phyloP scores from a whole-genome alignment of 495 filamentous ascomycete species.

The Aspergillus diversus region DNA sequence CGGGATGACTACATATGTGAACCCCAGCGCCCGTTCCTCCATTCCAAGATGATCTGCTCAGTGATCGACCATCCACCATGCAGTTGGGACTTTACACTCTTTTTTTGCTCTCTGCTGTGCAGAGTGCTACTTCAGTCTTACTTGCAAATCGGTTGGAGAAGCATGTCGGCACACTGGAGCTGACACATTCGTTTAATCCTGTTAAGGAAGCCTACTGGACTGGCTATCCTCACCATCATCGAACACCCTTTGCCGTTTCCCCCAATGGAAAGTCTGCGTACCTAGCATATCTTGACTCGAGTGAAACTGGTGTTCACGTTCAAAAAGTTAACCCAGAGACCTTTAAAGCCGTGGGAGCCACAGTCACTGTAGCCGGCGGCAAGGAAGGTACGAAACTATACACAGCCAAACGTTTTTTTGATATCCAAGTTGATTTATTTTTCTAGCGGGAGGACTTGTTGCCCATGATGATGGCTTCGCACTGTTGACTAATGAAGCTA shows the following conservation, averaged over 20 bases:
- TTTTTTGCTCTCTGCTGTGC: slow-evolving; percentile 37
- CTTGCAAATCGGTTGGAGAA: slow-evolving; percentile 39
- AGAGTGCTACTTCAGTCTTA: slow-evolving; percentile 31
- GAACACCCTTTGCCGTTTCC: slow-evolving; percentile 56
- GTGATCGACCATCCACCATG: slow-evolving; percentile 29
- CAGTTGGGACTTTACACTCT: slow-evolving; percentile 29
- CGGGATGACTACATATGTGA: neutral
- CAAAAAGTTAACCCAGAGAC: slow-evolving; percentile 49
- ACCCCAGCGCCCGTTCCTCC: neutral
- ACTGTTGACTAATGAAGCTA: slow-evolving; percentile 52
- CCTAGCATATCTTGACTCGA: slow-evolving; percentile 54
- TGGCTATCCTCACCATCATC: slow-evolving; percentile 54
- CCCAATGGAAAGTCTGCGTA: slow-evolving; percentile 56
- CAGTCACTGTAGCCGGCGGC: slow-evolving; percentile 45
- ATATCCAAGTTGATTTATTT: neutral
- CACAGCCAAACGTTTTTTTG: neutral
- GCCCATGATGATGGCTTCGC: slow-evolving; percentile 61
- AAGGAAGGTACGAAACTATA: slow-evolving; percentile 41
- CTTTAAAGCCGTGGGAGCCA: slow-evolving; percentile 49
- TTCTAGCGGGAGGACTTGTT: slow-evolving; percentile 53
- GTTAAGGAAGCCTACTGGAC: slow-evolving; percentile 58
- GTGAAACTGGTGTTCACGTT: slow-evolving; percentile 51
- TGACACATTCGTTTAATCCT: slow-evolving; percentile 49
- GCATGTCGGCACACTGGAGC: slow-evolving; percentile 45
- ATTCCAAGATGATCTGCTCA: neutral